Evolutionary conservation across 129 eudicot species (phyloP), one percentile per base, ranked within the genome.

Genomic region (Dittrichia graveolens): DNA sequence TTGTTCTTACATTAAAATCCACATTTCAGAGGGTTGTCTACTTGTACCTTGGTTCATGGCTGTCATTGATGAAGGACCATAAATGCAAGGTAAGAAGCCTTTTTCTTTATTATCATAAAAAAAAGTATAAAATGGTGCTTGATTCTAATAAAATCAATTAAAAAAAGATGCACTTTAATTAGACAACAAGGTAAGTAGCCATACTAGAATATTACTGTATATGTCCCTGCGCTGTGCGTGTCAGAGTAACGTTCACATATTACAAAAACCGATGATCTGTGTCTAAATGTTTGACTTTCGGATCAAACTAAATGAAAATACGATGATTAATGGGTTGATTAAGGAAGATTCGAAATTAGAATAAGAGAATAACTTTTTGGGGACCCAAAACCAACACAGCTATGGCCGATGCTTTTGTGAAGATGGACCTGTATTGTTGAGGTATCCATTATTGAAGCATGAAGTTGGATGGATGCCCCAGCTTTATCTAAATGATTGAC

Each of bases 71-170:
- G 81, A 64, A 70, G 48, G 42, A 61, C 61, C 53, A 76, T 78
- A 78, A 78, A 78, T 78, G 82, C 63, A 49, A 77, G 82, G 82
- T 78, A 71, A 78, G 77, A 78, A 71, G 82, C 67, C 72, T 71
- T 78, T 78, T 78, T 78, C 77, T 78, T 78, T 78, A 78, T 78
- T 63, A 53, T 60, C 52, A 14, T 15, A 52, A 41, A 38, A 59
- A 62, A 14, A 14, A 47, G 16, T 67, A 15, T 24, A 31, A 41
- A 71, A 12, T 4, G 11, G 37, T 40, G n/a, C 8, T 31, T 72
- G 66, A 72, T 60, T 56, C 67, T 15, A 58, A 18, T 1, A 18
- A 16, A 31, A 72, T 46, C 45, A 19, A 68, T 46, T 15, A n/a
- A 50, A 61, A 50, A 61, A 61, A 65, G 66, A 8, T n/a, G 40